Percentiles rank a stretch among this genome's conserved stretches.
Evolutionary conservation across 2,329 filamentous ascomycete genomes (phyloP).

Genomic region (Tolypocladium paradoxum): DNA sequence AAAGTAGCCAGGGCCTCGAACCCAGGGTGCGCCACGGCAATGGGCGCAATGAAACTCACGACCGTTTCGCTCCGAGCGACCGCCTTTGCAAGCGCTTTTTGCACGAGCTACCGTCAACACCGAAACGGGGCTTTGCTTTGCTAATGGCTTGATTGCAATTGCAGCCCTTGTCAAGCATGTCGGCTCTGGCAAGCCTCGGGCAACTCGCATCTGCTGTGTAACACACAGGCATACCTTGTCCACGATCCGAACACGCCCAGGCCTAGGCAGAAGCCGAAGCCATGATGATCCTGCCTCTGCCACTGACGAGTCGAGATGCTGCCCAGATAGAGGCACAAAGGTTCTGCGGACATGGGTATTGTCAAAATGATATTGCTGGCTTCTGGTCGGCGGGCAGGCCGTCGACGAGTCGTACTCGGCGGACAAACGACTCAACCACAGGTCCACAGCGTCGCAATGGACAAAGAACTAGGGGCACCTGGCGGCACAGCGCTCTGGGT

Average conservation of each 20-base stretch:
- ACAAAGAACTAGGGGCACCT: neutral
- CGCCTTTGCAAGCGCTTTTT: neutral
- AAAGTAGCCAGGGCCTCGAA: neutral
- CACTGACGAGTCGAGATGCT: neutral
- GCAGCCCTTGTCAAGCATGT: neutral
- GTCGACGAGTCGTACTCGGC: neutral
- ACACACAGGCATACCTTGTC: neutral
- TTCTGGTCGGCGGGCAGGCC: neutral
- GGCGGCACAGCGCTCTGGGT: neutral
- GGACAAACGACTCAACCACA: too few relatives aligned
- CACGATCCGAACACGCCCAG: neutral
- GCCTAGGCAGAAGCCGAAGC: neutral
- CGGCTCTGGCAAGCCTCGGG: neutral
- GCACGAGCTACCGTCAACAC: neutral
- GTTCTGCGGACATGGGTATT: neutral
- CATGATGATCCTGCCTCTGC: neutral
- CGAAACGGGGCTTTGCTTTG: neutral
- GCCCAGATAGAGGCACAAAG: neutral
- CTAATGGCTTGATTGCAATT: neutral
- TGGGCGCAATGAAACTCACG: neutral
- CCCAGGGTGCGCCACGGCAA: too few relatives aligned
- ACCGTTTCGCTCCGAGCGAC: neutral
- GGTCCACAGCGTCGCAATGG: neutral
- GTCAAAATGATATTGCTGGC: neutral
- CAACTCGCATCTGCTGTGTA: neutral